Evolutionary conservation across 257 asterid species (phyloP).

Genomic region (Datura wrightii): DNA sequence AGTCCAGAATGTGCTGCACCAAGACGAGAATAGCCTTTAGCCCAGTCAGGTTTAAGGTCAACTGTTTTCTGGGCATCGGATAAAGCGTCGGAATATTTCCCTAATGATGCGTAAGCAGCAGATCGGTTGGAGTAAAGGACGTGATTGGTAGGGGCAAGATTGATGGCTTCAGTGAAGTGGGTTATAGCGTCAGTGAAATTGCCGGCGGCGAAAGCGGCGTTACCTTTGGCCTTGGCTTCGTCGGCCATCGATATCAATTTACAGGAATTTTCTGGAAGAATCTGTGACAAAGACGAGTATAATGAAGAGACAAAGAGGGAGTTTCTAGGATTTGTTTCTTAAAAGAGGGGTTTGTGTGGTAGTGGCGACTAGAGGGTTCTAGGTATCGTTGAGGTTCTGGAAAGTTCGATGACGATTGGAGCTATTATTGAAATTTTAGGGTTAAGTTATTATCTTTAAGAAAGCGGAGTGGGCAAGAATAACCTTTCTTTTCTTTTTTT

Average conservation of each 20-base stretch:
- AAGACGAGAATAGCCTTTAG: constrained; percentile 86
- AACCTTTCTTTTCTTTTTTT: too few species aligned
- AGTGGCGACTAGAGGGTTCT: constrained; percentile 12
- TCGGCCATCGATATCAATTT: constrained; percentile 63
- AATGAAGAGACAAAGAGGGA: background rate
- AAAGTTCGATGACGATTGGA: constrained; percentile 29
- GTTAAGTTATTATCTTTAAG: background rate
- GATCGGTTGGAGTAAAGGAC: constrained; percentile 95
- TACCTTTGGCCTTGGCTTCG: constrained; percentile 92
- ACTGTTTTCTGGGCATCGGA: constrained; percentile 89
- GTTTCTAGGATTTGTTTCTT: background rate
- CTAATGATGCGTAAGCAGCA: constrained; percentile 83
- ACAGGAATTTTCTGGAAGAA: background rate
- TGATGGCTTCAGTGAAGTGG: constrained; percentile 82
- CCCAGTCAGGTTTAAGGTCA: constrained; percentile 86
- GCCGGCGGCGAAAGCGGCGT: constrained; percentile 91
- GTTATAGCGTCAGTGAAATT: constrained; percentile 63
- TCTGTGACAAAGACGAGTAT: background rate
- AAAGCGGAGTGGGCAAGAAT: background rate
- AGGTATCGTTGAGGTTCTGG: constrained; percentile 16
- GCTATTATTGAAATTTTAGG: constrained; percentile 17
- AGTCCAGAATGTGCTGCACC: constrained; percentile 89
- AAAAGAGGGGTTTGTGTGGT: background rate
- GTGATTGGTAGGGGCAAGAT: constrained; percentile 69
- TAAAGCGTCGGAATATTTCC: constrained; percentile 67